Evolutionary conservation across 352 stramenopile genomes (phyloP).

Genomic region (Phytophthora sojae): DNA sequence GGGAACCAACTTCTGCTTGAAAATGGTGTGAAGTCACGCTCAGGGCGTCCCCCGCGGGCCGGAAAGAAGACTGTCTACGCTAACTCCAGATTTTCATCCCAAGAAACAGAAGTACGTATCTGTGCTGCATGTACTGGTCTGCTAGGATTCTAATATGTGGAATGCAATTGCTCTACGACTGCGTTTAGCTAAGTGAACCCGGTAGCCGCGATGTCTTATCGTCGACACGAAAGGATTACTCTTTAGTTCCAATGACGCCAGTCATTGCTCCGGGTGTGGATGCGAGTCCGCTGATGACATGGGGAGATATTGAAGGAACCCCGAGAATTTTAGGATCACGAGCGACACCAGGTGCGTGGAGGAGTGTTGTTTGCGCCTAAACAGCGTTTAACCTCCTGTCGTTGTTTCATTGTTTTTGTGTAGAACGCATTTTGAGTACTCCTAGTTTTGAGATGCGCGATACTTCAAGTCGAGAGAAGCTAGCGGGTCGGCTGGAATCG

Average conservation of each 20-base stretch:
- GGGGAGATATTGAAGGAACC: slow-evolving; percentile 86
- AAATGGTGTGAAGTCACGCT: slow-evolving; percentile 37
- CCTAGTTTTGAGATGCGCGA: slow-evolving; percentile 76
- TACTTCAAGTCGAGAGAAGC: slow-evolving; percentile 64
- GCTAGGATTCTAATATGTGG: neutral
- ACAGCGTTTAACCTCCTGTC: neutral
- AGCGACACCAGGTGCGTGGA: slow-evolving; percentile 48
- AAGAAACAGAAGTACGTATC: slow-evolving; percentile 33
- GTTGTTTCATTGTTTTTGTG: slow-evolving; percentile 5
- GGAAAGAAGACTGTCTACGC: slow-evolving; percentile 71
- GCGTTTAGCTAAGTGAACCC: neutral
- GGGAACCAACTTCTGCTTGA: slow-evolving; percentile 49
- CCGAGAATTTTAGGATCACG: slow-evolving; percentile 61
- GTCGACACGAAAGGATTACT: slow-evolving; percentile 37
- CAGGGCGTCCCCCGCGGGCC: slow-evolving; percentile 35
- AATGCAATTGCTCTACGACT: slow-evolving; percentile 4
- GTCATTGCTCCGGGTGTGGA: slow-evolving; percentile 74
- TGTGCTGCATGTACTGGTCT: neutral
- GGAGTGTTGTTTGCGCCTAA: neutral
- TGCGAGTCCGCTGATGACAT: slow-evolving; percentile 85
- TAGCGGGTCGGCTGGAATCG: slow-evolving; percentile 67
- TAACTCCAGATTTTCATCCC: slow-evolving; percentile 72
- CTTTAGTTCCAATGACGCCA: slow-evolving; percentile 84
- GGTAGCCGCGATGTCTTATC: slow-evolving; percentile 1
- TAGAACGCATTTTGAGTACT: slow-evolving; percentile 51